These are phyloP conservation scores for Parmales sp. DNA, from an alignment of 108 stramenopile species.

Conservation along the genomic window DNA sequence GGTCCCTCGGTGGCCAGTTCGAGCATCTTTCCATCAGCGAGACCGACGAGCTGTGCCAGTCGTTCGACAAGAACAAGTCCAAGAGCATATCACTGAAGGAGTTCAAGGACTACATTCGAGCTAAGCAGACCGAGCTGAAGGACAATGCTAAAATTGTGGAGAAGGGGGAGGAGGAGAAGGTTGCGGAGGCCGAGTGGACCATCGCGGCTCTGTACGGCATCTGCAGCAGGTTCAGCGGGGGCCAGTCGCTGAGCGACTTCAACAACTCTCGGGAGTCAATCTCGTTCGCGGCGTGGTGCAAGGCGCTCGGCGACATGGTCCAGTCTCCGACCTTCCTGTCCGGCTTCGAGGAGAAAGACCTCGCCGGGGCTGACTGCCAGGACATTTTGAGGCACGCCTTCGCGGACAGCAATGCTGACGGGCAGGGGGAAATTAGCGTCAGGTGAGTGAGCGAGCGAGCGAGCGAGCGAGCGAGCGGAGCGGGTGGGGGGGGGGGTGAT, in stretches of 20 bases:
- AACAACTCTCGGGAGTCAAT: neutral
- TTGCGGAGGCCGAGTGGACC: neutral
- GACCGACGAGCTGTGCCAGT: neutral
- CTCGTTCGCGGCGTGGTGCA: neutral
- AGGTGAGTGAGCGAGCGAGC: no score
- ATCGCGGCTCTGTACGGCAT: neutral
- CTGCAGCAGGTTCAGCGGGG: neutral
- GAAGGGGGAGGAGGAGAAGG: neutral
- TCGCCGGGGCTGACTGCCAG: neutral
- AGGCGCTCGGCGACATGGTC: constrained; percentile 8
- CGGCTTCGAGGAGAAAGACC: neutral
- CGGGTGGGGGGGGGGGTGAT: no score
- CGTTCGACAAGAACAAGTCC: neutral
- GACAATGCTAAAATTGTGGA: neutral
- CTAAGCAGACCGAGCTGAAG: constrained; percentile 3
- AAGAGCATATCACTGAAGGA: neutral
- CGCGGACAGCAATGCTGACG: neutral
- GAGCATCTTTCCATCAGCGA: neutral
- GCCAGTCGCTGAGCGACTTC: constrained; percentile 1
- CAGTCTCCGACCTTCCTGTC: neutral
- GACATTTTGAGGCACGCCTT: constrained; percentile 5
- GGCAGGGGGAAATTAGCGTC: neutral
- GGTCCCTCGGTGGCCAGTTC: neutral
- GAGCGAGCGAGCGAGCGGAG: no score
- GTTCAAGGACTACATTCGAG: neutral